Conservation (phyloP, 176 grass and related monocot genomes). For the Alopecurus myosuroides region DNA sequence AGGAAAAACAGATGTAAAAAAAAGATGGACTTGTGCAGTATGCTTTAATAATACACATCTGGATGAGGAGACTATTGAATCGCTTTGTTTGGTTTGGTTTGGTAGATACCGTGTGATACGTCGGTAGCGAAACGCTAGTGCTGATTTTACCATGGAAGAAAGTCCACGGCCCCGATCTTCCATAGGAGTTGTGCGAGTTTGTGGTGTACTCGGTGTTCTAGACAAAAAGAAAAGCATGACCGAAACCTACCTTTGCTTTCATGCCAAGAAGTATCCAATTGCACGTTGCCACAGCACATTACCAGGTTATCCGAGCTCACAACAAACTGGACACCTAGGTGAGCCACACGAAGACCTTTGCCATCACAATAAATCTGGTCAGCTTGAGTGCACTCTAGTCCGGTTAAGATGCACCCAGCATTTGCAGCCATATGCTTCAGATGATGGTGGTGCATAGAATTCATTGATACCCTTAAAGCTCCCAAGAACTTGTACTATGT, state of each 20-base stretch:
- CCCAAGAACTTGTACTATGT: conserved; percentile 5
- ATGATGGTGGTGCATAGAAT: background rate
- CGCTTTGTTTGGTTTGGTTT: no score
- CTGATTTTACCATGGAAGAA: no score
- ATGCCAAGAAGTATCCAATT: background rate
- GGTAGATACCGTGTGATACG: no score
- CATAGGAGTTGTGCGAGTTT: no score
- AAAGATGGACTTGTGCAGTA: no score
- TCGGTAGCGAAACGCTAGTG: no score
- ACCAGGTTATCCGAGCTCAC: conserved; percentile 12
- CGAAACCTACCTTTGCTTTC: conserved; percentile 24
- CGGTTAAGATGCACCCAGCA: background rate
- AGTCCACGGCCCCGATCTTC: no score
- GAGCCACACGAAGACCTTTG: background rate
- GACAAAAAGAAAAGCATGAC: no score
- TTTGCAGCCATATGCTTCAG: conserved; percentile 5
- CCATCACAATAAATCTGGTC: conserved; percentile 17
- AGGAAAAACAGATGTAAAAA: no score
- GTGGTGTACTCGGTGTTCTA: no score
- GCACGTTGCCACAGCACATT: background rate
- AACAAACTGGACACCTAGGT: conserved; percentile 18
- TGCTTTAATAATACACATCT: no score
- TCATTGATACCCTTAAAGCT: conserved; percentile 17
- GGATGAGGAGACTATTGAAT: no score
- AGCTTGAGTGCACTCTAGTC: background rate